A percentile compares a stretch with the other conserved stretches of the same genome.
These are phyloP conservation scores for Cordyceps tenuipes DNA, from an alignment of 2,329 filamentous ascomycete genomes.

Conservation along the genomic window DNA sequence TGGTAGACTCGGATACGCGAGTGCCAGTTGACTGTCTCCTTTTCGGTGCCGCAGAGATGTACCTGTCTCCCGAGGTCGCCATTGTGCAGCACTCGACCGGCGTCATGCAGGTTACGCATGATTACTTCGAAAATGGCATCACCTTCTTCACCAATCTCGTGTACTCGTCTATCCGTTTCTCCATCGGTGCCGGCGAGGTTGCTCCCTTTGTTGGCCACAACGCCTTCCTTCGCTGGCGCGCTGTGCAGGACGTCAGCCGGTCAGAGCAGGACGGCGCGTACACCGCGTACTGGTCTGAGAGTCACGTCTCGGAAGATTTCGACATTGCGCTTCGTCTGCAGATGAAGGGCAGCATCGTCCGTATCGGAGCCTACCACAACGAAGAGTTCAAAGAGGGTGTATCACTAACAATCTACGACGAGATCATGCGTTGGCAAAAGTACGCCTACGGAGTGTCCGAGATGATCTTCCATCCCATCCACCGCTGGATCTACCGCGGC, in stretches of 20 bases:
- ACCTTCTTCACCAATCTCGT: conserved; percentile 75
- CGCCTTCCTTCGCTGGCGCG: conserved; percentile 60
- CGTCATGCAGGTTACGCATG: conserved; percentile 67
- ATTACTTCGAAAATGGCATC: conserved; percentile 65
- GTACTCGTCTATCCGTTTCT: conserved; percentile 64
- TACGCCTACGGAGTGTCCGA: conserved; percentile 66
- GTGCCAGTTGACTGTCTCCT: conserved; percentile 60
- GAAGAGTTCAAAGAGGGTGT: conserved; percentile 68
- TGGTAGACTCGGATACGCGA: conserved; percentile 62
- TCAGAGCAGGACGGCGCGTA: conserved; percentile 45
- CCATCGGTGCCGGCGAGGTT: conserved; percentile 62
- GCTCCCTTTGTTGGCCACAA: conserved; percentile 74
- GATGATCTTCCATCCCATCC: conserved; percentile 59
- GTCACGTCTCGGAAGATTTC: conserved; percentile 70
- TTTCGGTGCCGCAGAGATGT: conserved; percentile 64
- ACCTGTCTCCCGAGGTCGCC: conserved; percentile 58
- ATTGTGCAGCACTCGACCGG: conserved; percentile 66
- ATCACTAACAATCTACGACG: conserved; percentile 64
- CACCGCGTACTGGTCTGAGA: conserved; percentile 66
- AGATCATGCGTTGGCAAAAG: conserved; percentile 65
- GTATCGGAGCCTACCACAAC: conserved; percentile 59
- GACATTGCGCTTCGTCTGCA: conserved; percentile 68
- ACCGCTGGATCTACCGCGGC: conserved; percentile 51
- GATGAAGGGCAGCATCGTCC: conserved; percentile 57
- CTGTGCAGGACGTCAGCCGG: conserved; percentile 28